Evolutionary conservation across 2,329 filamentous ascomycete species (phyloP).

Genomic region (Alternaria sp.): DNA sequence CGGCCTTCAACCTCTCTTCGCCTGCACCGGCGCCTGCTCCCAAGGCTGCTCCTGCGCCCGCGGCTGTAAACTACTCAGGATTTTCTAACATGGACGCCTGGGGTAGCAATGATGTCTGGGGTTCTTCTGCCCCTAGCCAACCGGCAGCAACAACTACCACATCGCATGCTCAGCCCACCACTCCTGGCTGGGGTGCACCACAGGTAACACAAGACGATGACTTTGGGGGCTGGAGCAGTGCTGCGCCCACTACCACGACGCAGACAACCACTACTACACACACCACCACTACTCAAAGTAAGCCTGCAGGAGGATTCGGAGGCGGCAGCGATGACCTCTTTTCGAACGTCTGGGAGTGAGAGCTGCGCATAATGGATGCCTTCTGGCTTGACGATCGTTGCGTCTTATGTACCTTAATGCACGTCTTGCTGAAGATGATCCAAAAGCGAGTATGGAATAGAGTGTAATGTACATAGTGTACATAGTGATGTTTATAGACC

Average conservation of each 20-base stretch:
- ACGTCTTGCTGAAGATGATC: not conserved
- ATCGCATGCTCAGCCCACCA: conserved; percentile 55
- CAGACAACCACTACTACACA: conserved; percentile 48
- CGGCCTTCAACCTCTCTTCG: conserved; percentile 72
- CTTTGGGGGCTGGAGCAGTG: conserved; percentile 93
- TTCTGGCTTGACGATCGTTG: not conserved
- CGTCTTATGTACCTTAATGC: not conserved
- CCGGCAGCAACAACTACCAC: conserved; percentile 44
- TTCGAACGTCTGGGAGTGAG: conserved; percentile 90
- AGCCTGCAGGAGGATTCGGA: conserved; percentile 65
- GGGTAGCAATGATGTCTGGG: conserved; percentile 86
- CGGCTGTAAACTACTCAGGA: conserved; percentile 51
- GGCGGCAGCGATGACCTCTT: conserved; percentile 80
- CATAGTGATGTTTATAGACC: conserved; percentile 9
- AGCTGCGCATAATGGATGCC: not conserved
- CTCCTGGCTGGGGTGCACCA: conserved; percentile 65
- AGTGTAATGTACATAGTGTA: conserved; percentile 12
- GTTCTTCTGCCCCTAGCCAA: conserved; percentile 67
- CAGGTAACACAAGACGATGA: conserved; percentile 86
- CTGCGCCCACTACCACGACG: conserved; percentile 66
- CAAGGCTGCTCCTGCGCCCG: conserved; percentile 42
- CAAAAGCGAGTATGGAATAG: not conserved
- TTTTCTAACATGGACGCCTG: conserved; percentile 75
- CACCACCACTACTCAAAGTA: conserved; percentile 37
- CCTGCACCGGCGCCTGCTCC: conserved; percentile 47